phyloP scores from a whole-genome alignment of 2,329 filamentous ascomycete genomes.

The Aureobasidium sp. region DNA sequence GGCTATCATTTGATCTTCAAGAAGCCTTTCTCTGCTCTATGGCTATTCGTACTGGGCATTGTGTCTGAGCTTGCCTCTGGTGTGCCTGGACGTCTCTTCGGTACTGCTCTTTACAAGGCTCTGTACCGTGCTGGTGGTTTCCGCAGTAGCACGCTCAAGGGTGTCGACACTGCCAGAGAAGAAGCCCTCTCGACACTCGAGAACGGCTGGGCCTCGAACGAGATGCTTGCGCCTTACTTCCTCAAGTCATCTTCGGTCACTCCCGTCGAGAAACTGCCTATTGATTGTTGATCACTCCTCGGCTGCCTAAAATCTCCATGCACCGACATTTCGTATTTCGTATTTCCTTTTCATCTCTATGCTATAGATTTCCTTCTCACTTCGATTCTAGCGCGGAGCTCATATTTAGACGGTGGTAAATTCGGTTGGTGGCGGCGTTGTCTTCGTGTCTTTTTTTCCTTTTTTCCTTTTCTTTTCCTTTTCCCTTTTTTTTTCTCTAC shows the following conservation, averaged over 20 bases:
- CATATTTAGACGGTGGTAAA: not conserved
- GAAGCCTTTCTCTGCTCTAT: conserved; percentile 15
- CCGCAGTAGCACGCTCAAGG: conserved; percentile 14
- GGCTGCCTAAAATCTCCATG: not conserved
- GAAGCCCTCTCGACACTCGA: conserved; percentile 12
- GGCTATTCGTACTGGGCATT: conserved; percentile 21
- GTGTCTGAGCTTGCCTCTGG: conserved; percentile 22
- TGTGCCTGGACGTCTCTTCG: conserved; percentile 19
- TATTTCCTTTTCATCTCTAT: not conserved
- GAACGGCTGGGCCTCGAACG: conserved; percentile 19
- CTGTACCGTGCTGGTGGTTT: conserved; percentile 15
- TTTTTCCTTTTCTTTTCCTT: not conserved
- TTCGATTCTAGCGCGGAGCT: not conserved
- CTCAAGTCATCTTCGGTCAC: conserved; percentile 3
- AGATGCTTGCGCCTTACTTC: conserved; percentile 22
- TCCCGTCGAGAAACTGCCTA: conserved; percentile 11
- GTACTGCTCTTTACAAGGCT: conserved; percentile 21
- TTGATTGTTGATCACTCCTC: not conserved
- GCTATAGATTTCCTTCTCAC: not conserved
- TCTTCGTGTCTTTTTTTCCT: not conserved
- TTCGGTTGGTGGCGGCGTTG: not conserved
- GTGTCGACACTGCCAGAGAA: conserved; percentile 20
- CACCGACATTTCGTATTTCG: not conserved
- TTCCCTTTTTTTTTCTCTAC: not conserved
- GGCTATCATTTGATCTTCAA: conserved; percentile 17